A percentile compares a stretch with the other conserved stretches of the same genome.
These are phyloP conservation scores for Xylaria sp. DNA, from an alignment of 2,329 filamentous ascomycete species.

Conservation along the genomic window DNA sequence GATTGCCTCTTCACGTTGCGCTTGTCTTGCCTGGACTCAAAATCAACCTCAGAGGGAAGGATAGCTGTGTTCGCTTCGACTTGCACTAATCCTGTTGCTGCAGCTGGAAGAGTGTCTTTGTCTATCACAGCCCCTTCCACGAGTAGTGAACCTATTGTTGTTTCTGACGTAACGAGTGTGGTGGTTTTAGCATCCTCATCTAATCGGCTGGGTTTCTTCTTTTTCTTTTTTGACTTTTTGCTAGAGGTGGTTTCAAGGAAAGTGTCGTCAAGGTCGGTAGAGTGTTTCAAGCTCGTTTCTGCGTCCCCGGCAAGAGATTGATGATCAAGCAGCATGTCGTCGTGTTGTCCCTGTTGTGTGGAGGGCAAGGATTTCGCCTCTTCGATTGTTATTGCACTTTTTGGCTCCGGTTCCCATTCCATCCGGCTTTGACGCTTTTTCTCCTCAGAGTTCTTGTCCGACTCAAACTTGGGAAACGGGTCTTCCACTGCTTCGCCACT, in stretches of 20 bases:
- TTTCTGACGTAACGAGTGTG: conserved; percentile 18
- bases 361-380: conserved; percentile 16
- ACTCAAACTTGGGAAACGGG: conserved; percentile 18
- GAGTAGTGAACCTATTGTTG: conserved; percentile 21
- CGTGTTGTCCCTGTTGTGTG: conserved; percentile 22
- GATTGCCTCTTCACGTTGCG: conserved; percentile 34
- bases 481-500: conserved; percentile 16
- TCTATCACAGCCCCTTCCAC: conserved; percentile 3
- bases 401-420: conserved; percentile 23
- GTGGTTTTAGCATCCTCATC: conserved; percentile 23
- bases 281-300: conserved; percentile 33
- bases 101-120: conserved; percentile 2
- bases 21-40: conserved; percentile 51
- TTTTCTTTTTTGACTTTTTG: conserved; percentile 44
- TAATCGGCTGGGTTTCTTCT: conserved; percentile 35
- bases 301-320: conserved; percentile 31
- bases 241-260: conserved; percentile 27
- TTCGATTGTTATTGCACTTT: conserved; percentile 15
- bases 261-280: conserved; percentile 27
- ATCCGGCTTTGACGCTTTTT: conserved; percentile 22
- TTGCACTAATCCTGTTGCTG: conserved; percentile 7
- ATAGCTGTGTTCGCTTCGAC: conserved; percentile 11
- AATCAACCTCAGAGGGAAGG: conserved; percentile 21
- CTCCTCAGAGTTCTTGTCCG: conserved; percentile 15
- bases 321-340: conserved; percentile 24